A percentile compares a stretch with the other conserved stretches of the same genome.
phyloP scores from a whole-genome alignment of 2,329 filamentous ascomycete species.

The Fusarium newnesense region DNA sequence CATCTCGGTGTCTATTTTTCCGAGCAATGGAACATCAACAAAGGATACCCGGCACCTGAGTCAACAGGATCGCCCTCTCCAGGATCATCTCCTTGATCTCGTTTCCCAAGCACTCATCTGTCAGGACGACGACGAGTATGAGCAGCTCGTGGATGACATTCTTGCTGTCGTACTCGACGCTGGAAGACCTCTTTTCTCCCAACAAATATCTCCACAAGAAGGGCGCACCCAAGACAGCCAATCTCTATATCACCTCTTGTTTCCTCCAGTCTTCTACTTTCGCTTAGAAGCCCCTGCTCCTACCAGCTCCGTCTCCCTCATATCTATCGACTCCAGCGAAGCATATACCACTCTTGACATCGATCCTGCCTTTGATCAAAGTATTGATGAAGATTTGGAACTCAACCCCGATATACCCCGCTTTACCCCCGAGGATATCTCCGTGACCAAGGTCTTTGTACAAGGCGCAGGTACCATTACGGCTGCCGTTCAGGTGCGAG shows the following conservation, averaged over 20 bases:
- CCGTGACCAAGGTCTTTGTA: fast-evolving
- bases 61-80: not conserved
- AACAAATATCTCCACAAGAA: fast-evolving
- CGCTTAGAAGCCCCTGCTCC: fast-evolving
- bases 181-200: not conserved
- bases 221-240: fast-evolving
- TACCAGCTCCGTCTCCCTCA: fast-evolving
- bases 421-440: not conserved
- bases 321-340: not conserved
- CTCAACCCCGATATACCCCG: not conserved
- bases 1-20: not conserved
- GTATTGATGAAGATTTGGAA: not conserved
- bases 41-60: not conserved
- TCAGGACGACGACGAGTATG: not conserved
- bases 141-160: not conserved
- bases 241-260: not conserved
- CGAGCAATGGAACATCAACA: not conserved
- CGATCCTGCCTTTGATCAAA: not conserved
- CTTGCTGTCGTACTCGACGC: not conserved
- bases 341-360: not conserved
- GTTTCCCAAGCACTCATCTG: not conserved
- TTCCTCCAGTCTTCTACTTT: not conserved
- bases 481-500: not conserved
- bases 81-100: not conserved
- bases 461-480: not conserved